These are phyloP conservation scores for Penicillium cataractarum DNA, from an alignment of 495 filamentous ascomycete genomes.

Conservation along the genomic window DNA sequence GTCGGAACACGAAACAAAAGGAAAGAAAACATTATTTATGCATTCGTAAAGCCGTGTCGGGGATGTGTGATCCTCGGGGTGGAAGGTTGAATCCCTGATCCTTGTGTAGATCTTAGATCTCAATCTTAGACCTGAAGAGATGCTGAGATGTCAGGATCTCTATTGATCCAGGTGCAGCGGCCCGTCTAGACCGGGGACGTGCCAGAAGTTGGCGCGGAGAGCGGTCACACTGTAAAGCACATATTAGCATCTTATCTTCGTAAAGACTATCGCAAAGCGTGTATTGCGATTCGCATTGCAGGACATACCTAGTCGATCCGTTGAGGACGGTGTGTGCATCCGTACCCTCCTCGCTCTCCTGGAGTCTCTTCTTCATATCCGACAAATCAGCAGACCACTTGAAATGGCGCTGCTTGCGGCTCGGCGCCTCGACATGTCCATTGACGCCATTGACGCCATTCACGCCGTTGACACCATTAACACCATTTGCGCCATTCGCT, in stretches of 20 bases:
- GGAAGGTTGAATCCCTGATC: neutral
- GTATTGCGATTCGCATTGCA: neutral
- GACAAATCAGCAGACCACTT: constrained; percentile 49
- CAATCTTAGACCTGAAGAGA: neutral
- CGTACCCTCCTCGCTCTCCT: constrained; percentile 68
- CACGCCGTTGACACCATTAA: constrained; percentile 44
- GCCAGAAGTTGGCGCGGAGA: constrained; percentile 89
- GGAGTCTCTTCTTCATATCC: constrained; percentile 51
- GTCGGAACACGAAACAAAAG: constrained; percentile 16
- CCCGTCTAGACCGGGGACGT: constrained; percentile 65
- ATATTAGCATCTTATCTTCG: constrained; percentile 7
- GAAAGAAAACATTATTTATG: constrained; percentile 22
- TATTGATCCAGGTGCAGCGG: constrained; percentile 65
- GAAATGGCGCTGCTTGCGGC: constrained; percentile 38
- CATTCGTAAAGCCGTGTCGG: constrained; percentile 11
- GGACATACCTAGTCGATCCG: constrained; percentile 54
- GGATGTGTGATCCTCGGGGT: neutral
- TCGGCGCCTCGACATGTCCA: constrained; percentile 19
- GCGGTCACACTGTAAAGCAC: constrained; percentile 73
- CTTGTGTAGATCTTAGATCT: neutral
- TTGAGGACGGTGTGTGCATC: constrained; percentile 93
- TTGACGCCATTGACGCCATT: constrained; percentile 22
- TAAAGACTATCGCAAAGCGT: neutral
- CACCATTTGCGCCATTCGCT: constrained; percentile 37
- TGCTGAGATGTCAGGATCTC: neutral